These are phyloP conservation scores for Marasmius oreades DNA, from an alignment of 1,284 basidiomycete genomes.

Conservation along the genomic window DNA sequence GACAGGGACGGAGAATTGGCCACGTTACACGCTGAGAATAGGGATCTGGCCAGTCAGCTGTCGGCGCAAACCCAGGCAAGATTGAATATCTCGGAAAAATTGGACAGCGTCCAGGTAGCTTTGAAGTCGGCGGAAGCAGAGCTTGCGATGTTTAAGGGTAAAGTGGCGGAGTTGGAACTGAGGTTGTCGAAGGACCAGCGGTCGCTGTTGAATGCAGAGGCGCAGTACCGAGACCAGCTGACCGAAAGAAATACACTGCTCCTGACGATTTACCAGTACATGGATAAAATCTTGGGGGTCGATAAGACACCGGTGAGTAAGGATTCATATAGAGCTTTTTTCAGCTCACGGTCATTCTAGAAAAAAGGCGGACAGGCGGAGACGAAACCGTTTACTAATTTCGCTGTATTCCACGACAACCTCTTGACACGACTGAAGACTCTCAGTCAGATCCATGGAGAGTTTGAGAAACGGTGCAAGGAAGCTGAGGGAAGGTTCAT, in stretches of 20 bases:
- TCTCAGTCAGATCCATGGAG: slow-evolving; percentile 77
- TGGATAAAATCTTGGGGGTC: slow-evolving; percentile 90
- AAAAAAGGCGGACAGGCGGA: slow-evolving; percentile 73
- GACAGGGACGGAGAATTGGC: slow-evolving; percentile 72
- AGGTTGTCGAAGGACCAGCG: slow-evolving; percentile 84
- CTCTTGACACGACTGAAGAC: slow-evolving; percentile 85
- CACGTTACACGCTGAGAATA: slow-evolving; percentile 72
- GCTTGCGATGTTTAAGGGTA: slow-evolving; percentile 49
- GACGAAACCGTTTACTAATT: slow-evolving; percentile 91
- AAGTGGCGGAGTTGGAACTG: slow-evolving; percentile 74
- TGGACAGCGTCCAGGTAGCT: slow-evolving; percentile 64
- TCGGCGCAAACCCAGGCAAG: slow-evolving; percentile 82
- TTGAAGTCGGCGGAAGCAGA: slow-evolving; percentile 69
- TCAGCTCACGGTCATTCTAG: slow-evolving; percentile 29
- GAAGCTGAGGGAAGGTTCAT: slow-evolving; percentile 72
- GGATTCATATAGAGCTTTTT: slow-evolving; percentile 11
- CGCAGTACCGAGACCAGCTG: slow-evolving; percentile 83
- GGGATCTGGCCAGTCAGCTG: slow-evolving; percentile 74
- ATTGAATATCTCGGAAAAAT: slow-evolving; percentile 81
- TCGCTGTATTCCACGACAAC: slow-evolving; percentile 91
- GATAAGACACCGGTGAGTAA: slow-evolving; percentile 76
- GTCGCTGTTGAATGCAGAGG: slow-evolving; percentile 66
- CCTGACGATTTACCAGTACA: slow-evolving; percentile 90
- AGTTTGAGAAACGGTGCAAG: slow-evolving; percentile 86
- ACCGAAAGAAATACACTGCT: slow-evolving; percentile 91